Evolutionary conservation across 2,329 filamentous ascomycete genomes (phyloP).

Genomic region (Trichoderma brevicompactum): DNA sequence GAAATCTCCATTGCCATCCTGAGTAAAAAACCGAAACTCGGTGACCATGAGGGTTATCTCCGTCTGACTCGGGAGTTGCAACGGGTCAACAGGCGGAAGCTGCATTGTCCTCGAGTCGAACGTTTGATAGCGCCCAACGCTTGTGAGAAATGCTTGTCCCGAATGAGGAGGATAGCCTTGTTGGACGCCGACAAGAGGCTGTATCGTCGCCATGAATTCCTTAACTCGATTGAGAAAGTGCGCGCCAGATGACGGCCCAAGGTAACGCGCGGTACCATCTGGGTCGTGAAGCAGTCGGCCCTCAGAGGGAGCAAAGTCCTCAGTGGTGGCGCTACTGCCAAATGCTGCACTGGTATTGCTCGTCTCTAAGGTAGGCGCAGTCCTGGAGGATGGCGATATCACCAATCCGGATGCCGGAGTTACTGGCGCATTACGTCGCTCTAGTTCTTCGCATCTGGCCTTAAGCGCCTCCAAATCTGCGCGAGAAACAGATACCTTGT

Average conservation of each 20-base stretch:
- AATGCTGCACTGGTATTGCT: neutral
- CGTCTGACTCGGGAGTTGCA: neutral
- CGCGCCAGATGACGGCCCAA: neutral
- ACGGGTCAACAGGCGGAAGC: neutral
- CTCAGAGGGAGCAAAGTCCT: neutral
- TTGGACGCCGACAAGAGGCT: neutral
- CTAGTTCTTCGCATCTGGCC: neutral
- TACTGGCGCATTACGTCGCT: neutral
- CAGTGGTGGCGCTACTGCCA: neutral
- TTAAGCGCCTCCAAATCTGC: neutral
- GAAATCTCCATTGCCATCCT: neutral
- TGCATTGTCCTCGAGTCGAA: neutral
- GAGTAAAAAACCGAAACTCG: neutral
- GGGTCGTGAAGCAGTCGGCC: neutral
- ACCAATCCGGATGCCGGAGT: neutral
- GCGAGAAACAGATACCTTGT: neutral
- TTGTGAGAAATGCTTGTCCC: neutral
- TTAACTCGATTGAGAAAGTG: slow-evolving; percentile 1
- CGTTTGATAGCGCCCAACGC: neutral
- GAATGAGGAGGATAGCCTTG: neutral
- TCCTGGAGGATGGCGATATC: neutral
- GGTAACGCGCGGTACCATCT: neutral
- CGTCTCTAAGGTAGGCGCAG: neutral
- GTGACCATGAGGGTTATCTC: slow-evolving; percentile 4
- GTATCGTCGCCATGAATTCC: slow-evolving; percentile 2